phyloP scores from a whole-genome alignment of 495 filamentous ascomycete species.

The Penicillium bovifimosum region DNA sequence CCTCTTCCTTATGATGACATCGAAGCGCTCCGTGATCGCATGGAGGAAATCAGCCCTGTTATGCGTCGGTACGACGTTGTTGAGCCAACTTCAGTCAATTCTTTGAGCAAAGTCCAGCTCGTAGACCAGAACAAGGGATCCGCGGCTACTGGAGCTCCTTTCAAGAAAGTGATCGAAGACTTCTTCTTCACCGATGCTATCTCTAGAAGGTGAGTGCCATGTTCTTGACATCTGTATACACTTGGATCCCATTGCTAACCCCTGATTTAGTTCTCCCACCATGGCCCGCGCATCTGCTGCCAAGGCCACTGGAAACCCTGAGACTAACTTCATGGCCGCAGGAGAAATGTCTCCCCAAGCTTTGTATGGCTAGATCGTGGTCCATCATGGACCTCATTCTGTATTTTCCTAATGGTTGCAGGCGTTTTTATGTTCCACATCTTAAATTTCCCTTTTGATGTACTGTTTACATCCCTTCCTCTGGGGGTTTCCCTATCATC shows the following conservation, averaged over 20 bases:
- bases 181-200: conserved; percentile 98
- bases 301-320: conserved; percentile 61
- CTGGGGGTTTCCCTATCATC: conserved; percentile 15
- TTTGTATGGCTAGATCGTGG: conserved; percentile 34
- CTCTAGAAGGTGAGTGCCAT: conserved; percentile 68
- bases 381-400: conserved; percentile 22
- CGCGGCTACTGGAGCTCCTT: conserved; percentile 56
- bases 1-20: conserved; percentile 91
- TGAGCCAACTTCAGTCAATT: conserved; percentile 64
- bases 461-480: conserved; percentile 21
- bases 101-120: conserved; percentile 82
- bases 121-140: conserved; percentile 91
- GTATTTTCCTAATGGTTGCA: conserved; percentile 36
- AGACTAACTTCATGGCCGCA: conserved; percentile 83
- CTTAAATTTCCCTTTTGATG: conserved; percentile 31
- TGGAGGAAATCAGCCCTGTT: conserved; percentile 89
- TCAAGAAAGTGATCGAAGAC: conserved; percentile 83
- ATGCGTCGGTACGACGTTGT: conserved; percentile 86
- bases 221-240: background rate
- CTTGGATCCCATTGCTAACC: conserved; percentile 23
- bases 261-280: conserved; percentile 68
- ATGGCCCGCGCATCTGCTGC: conserved; percentile 94
- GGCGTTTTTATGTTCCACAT: conserved; percentile 43
- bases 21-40: conserved; percentile 77
- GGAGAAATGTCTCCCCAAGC: conserved; percentile 55